phyloP scores from a whole-genome alignment of 179 eudicot species.

The Vitellaria paradoxa region DNA sequence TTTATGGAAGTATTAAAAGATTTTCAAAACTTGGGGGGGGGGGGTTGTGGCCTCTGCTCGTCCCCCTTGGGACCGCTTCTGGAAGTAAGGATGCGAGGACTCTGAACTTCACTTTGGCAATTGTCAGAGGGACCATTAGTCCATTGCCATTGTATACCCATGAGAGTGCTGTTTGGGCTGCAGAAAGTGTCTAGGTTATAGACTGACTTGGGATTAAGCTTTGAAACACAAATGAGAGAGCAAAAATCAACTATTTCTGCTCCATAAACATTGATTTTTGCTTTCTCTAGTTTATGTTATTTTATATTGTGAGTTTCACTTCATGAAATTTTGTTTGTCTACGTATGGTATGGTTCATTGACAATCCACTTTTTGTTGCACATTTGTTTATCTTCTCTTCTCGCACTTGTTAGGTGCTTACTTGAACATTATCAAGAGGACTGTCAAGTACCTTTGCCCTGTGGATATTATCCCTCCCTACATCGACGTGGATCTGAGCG shows the following conservation, averaged over 20 bases:
- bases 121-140: background rate
- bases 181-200: background rate
- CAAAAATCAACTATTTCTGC: background rate
- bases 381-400: background rate
- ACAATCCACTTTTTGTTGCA: background rate
- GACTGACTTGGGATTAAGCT: background rate
- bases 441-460: constrained; percentile 77
- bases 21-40: too few species aligned
- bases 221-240: background rate
- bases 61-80: too few species aligned
- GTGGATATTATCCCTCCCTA: constrained; percentile 87
- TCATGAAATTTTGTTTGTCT: background rate
- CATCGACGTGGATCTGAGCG: constrained; percentile 87
- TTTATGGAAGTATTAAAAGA: too few species aligned
- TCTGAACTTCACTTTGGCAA: too few species aligned
- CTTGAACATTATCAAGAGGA: constrained; percentile 78
- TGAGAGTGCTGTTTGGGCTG: background rate
- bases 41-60: too few species aligned
- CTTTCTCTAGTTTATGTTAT: background rate
- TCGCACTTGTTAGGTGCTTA: constrained; percentile 55
- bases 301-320: background rate
- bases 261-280: background rate
- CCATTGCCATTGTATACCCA: background rate
- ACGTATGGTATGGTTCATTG: background rate
- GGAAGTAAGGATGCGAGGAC: background rate